A percentile compares a stretch with the other conserved stretches of the same genome.
phyloP scores from a whole-genome alignment of 1,139 yeast species.

The Arxiozyma slooffiae region DNA sequence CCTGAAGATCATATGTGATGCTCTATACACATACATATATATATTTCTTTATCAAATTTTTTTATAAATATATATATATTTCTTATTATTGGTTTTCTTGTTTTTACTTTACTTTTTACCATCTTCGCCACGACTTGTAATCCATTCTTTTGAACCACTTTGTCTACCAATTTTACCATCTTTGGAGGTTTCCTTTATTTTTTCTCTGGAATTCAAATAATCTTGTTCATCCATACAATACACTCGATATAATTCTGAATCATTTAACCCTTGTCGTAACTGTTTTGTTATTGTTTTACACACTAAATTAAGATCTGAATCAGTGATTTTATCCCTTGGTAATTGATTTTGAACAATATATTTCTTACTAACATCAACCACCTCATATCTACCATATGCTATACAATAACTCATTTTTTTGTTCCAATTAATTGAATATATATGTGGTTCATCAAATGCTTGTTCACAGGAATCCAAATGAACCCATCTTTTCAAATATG shows the following conservation, averaged over 20 bases:
- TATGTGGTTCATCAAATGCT: slow-evolving; percentile 67
- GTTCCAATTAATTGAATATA: slow-evolving; percentile 84
- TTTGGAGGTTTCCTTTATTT: slow-evolving; percentile 11
- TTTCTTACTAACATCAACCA: slow-evolving; percentile 58
- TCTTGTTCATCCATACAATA: slow-evolving; percentile 37
- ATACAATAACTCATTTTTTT: slow-evolving; percentile 82
- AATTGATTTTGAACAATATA: slow-evolving; percentile 51
- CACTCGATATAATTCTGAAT: slow-evolving; percentile 30
- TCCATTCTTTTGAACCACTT: slow-evolving; percentile 74
- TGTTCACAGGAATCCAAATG: slow-evolving; percentile 88
- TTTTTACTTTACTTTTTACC: slow-evolving; percentile 33
- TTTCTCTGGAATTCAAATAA: slow-evolving; percentile 24
- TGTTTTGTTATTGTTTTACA: slow-evolving; percentile 36
- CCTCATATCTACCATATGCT: slow-evolving; percentile 54
- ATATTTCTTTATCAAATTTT: not conserved
- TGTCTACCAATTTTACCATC: slow-evolving; percentile 42
- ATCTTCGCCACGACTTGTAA: slow-evolving; percentile 61
- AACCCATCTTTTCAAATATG: slow-evolving; percentile 56
- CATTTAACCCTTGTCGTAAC: slow-evolving; percentile 31
- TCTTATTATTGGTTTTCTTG: not conserved
- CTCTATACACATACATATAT: not conserved
- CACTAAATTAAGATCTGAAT: slow-evolving; percentile 33
- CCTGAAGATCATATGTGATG: not conserved
- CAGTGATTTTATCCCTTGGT: slow-evolving; percentile 41
- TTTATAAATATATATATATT: not conserved